Base-by-base conservation (phyloP, 345 rosid species). In the Populus pruinosa region DNA sequence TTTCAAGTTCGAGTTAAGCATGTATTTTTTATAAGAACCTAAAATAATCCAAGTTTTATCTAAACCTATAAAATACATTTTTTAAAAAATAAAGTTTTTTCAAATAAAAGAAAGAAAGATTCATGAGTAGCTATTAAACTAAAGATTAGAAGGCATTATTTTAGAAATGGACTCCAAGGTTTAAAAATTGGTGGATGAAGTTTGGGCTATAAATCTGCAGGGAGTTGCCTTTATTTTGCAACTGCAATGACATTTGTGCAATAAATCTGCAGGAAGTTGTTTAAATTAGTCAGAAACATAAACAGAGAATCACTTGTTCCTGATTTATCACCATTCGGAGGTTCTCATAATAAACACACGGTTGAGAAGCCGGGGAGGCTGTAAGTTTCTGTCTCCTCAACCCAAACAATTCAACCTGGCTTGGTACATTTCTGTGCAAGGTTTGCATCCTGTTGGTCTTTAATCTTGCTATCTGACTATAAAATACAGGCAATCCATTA, bases 231-330 rank as follows among this genome's bases (percentile, higher is more conserved):
- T 67, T 68, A 72, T 72, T 50, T 77, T 6, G 33, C 65, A 49
- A 36, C 27, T 63, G 2, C 7, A 33, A 72, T 81, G 31, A 70
- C 23, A 39, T 76, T 71, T 17, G 64, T 73, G 79, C 79, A 67
- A 55, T 73, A 66, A 77, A 87, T 74, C 7, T 84, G 77, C 85
- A 93, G 98, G 97, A 88, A 85, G 72, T 72, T 86, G 72, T n/a
- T 85, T 70, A 86, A 85, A 77, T 70, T 83, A 36, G 67, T 85
- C 35, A 64, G 78, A 79, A 76, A 62, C 75, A 78, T 81, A 49
- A 77, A 76, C 68, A 76, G 82, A 47, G 83, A 78, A 61, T 69
- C 91, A 78, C 80, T 69, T 36, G 29, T 80, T 79, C 84, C 85
- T 55, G 92, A 88, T 81, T 76, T 86, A 62, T 85, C 87, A 71